Percentiles rank a stretch among this genome's conserved stretches.
phyloP scores from a whole-genome alignment of 768 basidiomycete genomes.

The Leccinum uliginosum region DNA sequence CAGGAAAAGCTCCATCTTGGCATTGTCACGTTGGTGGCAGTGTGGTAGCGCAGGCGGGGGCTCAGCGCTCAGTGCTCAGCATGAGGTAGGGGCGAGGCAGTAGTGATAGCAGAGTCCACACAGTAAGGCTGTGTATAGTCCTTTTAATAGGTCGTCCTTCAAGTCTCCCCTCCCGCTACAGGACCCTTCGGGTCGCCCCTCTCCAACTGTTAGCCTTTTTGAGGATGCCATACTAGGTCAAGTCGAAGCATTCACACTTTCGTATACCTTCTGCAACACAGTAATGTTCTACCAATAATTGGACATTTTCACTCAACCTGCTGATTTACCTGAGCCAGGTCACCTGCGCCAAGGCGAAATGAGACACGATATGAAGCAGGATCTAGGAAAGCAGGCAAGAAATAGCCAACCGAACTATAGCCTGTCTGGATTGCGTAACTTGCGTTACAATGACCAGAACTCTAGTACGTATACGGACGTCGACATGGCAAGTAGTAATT shows the following conservation, averaged over 20 bases:
- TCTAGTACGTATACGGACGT: neutral
- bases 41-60: no score
- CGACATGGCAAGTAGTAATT: no score
- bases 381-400: slow-evolving; percentile 13
- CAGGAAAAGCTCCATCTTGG: neutral
- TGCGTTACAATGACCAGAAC: slow-evolving; percentile 22
- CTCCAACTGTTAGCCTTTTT: slow-evolving; percentile 18
- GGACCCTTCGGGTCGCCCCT: neutral
- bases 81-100: no score
- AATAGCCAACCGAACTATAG: slow-evolving; percentile 12
- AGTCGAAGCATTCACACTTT: slow-evolving; percentile 26
- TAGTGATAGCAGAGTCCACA: no score
- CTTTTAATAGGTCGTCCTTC: no score
- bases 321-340: slow-evolving; percentile 6
- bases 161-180: no score
- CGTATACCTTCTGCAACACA: slow-evolving; percentile 15
- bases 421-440: slow-evolving; percentile 18
- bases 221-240: slow-evolving; percentile 19
- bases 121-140: no score
- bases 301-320: neutral
- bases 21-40: slow-evolving; percentile 21
- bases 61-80: no score
- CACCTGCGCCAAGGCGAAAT: slow-evolving; percentile 11
- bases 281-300: slow-evolving; percentile 4
- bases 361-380: slow-evolving; percentile 12